Evolutionary conservation across 179 eudicot genomes (phyloP).

Genomic region (Corrigiola litoralis): DNA sequence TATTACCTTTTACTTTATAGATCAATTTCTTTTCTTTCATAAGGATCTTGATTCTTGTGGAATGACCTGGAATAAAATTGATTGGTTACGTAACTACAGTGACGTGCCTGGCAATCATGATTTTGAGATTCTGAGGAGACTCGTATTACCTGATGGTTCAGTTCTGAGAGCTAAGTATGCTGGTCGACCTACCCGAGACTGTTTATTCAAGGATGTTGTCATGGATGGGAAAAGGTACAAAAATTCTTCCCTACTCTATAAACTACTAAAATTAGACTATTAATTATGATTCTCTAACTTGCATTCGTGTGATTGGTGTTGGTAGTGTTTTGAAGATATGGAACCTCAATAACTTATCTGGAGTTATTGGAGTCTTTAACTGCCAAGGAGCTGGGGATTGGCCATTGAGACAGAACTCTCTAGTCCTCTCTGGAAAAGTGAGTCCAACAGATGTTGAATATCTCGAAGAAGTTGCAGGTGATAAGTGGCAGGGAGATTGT

Average conservation of each 20-base stretch:
- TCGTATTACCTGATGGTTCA: slow-evolving; percentile 70
- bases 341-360: slow-evolving; percentile 70
- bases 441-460: slow-evolving; percentile 52
- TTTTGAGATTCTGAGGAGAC: slow-evolving; percentile 52
- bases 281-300: not conserved
- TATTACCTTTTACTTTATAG: not conserved
- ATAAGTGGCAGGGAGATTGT: slow-evolving; percentile 47
- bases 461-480: slow-evolving; percentile 42
- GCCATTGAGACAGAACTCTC: slow-evolving; percentile 40
- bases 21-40: not conserved
- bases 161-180: slow-evolving; percentile 62
- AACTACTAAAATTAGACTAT: not conserved
- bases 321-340: slow-evolving; percentile 72
- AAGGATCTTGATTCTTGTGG: not conserved
- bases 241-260: not conserved
- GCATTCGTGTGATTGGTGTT: not conserved
- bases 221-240: slow-evolving; percentile 67
- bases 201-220: slow-evolving; percentile 66
- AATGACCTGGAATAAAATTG: not conserved
- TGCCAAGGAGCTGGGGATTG: slow-evolving; percentile 83
- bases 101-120: slow-evolving; percentile 74
- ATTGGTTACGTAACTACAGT: slow-evolving; percentile 29
- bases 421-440: slow-evolving; percentile 35
- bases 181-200: slow-evolving; percentile 69
- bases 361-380: slow-evolving; percentile 67